Evolutionary conservation across 495 filamentous ascomycete genomes (phyloP).

Genomic region (Filosporella fistucella): DNA sequence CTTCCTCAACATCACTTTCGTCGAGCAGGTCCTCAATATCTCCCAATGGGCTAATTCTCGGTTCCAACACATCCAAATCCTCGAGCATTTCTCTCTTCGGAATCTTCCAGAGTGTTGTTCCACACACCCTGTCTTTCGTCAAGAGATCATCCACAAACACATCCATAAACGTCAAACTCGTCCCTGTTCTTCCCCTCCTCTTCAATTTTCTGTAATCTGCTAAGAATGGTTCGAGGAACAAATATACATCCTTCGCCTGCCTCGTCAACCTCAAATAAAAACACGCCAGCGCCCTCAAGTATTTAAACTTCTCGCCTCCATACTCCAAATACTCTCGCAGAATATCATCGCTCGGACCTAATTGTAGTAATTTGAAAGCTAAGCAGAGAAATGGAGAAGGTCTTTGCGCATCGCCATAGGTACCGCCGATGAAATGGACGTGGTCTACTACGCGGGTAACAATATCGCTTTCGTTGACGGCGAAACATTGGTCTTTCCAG

Average conservation of each 20-base stretch:
- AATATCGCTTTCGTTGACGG: conserved; percentile 82
- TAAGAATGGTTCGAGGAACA: conserved; percentile 75
- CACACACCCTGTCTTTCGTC: conserved; percentile 84
- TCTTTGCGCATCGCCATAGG: conserved; percentile 73
- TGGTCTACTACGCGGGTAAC: conserved; percentile 86
- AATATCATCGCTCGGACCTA: conserved; percentile 73
- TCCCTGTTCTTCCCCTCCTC: conserved; percentile 66
- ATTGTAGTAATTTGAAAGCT: conserved; percentile 88
- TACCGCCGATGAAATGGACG: conserved; percentile 76
- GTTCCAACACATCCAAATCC: conserved; percentile 83
- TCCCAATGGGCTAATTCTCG: conserved; percentile 76
- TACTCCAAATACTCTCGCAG: conserved; percentile 76
- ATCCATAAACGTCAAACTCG: conserved; percentile 76
- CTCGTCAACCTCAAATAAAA: conserved; percentile 95
- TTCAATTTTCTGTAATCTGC: conserved; percentile 81
- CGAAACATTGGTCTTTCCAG: conserved; percentile 98
- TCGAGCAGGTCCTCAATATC: conserved; percentile 83
- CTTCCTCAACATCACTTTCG: conserved; percentile 38
- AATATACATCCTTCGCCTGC: conserved; percentile 74
- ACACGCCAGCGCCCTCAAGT: conserved; percentile 78
- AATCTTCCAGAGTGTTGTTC: conserved; percentile 89
- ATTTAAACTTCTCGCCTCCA: conserved; percentile 77
- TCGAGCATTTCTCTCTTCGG: conserved; percentile 77
- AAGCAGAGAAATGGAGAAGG: conserved; percentile 93
- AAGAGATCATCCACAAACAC: conserved; percentile 91